Conservation (phyloP, 768 basidiomycete genomes). For the Serendipita sp. region DNA sequence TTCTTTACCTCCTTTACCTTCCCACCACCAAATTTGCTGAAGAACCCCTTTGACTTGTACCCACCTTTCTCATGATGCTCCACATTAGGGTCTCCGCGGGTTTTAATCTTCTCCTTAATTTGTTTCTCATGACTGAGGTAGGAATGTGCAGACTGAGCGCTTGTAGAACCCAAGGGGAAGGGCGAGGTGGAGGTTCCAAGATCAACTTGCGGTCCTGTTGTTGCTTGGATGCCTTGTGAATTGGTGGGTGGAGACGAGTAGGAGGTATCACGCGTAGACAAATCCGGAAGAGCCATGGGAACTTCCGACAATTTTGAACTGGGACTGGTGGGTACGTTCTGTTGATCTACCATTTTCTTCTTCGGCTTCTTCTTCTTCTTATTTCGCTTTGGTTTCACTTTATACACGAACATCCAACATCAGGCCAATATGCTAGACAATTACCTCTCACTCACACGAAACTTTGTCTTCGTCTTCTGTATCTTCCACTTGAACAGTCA, state of each 20-base stretch:
- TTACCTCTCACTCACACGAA: neutral
- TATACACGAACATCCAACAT: no score
- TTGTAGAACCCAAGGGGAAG: conserved; percentile 26
- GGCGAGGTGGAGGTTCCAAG: conserved; percentile 12
- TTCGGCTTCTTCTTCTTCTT: conserved; percentile 68
- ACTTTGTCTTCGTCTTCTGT: conserved; percentile 51
- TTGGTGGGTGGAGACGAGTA: neutral
- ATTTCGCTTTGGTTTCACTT: conserved; percentile 14
- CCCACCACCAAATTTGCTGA: conserved; percentile 30
- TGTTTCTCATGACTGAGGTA: conserved; percentile 42
- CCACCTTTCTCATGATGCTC: conserved; percentile 31
- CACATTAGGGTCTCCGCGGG: conserved; percentile 38
- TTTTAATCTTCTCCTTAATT: conserved; percentile 53
- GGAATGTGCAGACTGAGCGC: conserved; percentile 53
- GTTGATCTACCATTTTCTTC: conserved; percentile 46
- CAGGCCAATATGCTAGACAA: no score
- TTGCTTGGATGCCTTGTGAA: conserved; percentile 6
- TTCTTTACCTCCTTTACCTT: conserved; percentile 25
- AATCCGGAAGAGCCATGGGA: no score
- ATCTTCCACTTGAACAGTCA: conserved; percentile 31
- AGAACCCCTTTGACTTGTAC: conserved; percentile 26
- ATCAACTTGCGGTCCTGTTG: neutral
- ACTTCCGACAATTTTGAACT: no score
- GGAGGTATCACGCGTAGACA: no score
- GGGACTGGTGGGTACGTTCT: no score